Evolutionary conservation across 768 basidiomycete species (phyloP).

Genomic region (Mycena indigotica): DNA sequence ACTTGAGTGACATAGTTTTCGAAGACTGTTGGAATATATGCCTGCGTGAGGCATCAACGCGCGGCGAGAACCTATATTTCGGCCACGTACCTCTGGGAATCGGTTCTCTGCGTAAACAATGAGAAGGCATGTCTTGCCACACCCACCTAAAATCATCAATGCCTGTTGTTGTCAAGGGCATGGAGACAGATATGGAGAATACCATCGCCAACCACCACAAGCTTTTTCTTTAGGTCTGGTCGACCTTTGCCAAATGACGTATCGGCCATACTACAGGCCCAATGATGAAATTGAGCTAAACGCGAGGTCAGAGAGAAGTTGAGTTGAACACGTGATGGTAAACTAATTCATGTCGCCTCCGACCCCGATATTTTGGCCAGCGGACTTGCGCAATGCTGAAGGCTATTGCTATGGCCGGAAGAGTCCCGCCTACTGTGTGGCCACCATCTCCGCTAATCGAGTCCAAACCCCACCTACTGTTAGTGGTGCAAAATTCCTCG

Average conservation of each 20-base stretch:
- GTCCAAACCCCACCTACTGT: constrained; percentile 13
- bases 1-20: constrained; percentile 93
- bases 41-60: constrained; percentile 44
- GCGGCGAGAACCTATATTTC: constrained; percentile 6
- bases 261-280: constrained; percentile 11
- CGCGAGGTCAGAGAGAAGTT: constrained; percentile 4
- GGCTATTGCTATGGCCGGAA: constrained; percentile 67
- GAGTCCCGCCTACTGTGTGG: constrained; percentile 50
- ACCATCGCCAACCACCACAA: constrained; percentile 90
- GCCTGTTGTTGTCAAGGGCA: constrained; percentile 43
- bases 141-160: constrained; percentile 49
- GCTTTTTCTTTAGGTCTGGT: constrained; percentile 83
- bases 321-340: constrained; percentile 34
- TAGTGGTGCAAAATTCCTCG: constrained; percentile 36
- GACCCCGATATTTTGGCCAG: constrained; percentile 60
- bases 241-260: too few relatives aligned
- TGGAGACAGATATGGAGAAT: constrained; percentile 29
- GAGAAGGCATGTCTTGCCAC: constrained; percentile 92
- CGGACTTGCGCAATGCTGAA: constrained; percentile 39
- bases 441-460: constrained; percentile 44
- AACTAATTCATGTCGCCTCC: constrained; percentile 27
- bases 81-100: constrained; percentile 79
- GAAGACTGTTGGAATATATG: constrained; percentile 92
- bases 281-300: background rate
- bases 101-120: constrained; percentile 97